Evolutionary conservation across 257 asterid species (phyloP), one percentile per base, ranked within the genome.

Genomic region (Nicotiana noctiflora): DNA sequence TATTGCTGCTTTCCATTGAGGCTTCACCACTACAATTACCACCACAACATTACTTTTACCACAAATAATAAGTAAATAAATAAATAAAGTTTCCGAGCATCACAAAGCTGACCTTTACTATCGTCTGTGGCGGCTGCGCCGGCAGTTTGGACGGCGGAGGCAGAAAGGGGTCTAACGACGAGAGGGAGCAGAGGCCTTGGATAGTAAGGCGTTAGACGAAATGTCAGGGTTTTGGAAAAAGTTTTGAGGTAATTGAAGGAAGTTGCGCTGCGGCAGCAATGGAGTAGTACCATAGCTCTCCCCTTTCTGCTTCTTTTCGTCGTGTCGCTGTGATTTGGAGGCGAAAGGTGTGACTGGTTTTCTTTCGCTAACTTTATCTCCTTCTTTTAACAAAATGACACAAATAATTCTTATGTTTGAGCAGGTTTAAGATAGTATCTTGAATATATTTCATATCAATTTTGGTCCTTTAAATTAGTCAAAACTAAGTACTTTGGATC

Each of bases 1-100:
- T 67, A 96, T 89, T 11, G 98, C 89, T 1, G 98, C 99, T 88
- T 88, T 95, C 98, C 98, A 95, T 72, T 92, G 97, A 68, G 89
- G 90, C 81, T 87, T 88, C 92, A 90, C 91, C 85, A 60, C 85
- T 83, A 11, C 95, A 93, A 82, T 78, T 80, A 86, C 21, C 76
- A 61, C 80, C 87, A 51, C 86, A 63, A 37, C 51, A 3, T 67
- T 80, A 23, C 37, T 29, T 17, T 49, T 17, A 59, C 21, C 31
- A 65, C 55, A 80, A 21, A 53, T 19, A 3, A 14, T 57, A n/a
- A n/a, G n/a, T n/a, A n/a, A 2, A 14, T 57, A 27, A 65, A 1
- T 15, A 55, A 59, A 60, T n/a, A 61, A 76, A 18, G 23, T 18
- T 21, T 17, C 15, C 4, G 70, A 17, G 9, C 6, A 44, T 6